Evolutionary conservation across 768 basidiomycete genomes (phyloP), one percentile per base, ranked within the genome.

Genomic region (Boletellus emodensis): DNA sequence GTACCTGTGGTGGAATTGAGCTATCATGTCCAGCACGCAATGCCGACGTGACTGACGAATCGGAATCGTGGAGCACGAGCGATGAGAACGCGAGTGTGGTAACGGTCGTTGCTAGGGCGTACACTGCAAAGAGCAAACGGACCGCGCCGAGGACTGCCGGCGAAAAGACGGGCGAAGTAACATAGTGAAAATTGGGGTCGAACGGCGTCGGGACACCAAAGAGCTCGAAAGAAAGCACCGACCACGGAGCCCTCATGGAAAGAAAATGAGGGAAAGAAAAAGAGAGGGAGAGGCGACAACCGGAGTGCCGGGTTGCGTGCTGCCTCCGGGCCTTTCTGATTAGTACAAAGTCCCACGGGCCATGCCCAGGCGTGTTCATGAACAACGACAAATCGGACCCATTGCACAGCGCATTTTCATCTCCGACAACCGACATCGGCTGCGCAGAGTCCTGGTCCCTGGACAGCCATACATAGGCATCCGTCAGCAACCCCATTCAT

Each of bases 121-220:
- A 87, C 1, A 76, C 40, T 1, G 79, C 83, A 26, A 85, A 55
- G 3, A 73, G 48, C 26, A 77, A 59, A 38, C 84, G 73, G 30
- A 82, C 52, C 4, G 48, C 47, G 1, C 74, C 81, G 28, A 86
- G 73, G 18, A 62, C 51, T 14, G 55, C 18, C 13, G 81, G 73
- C 4, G 75, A 67, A 46, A 84, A 55, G 12, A 80, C 44, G 12
- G 70, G 67, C 0, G 72, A 74, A 4, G 78, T 73, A 49, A 77
- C 77, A 52, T 71, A 59, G 46, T 58, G 51, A 49, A 64, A 66
- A 3, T 62, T 48, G 1, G 65, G 58, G 60, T 78, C 76, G 53
- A 78, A 78, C 6, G 76, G 71, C 13, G 60, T 24, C 30, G 61
- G 46, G 36, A 74, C 71, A n/a, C 72, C 74, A 28, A 74, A 69